Evolutionary conservation across 2,329 filamentous ascomycete species (phyloP).

Genomic region (Ceratocystis variospora): DNA sequence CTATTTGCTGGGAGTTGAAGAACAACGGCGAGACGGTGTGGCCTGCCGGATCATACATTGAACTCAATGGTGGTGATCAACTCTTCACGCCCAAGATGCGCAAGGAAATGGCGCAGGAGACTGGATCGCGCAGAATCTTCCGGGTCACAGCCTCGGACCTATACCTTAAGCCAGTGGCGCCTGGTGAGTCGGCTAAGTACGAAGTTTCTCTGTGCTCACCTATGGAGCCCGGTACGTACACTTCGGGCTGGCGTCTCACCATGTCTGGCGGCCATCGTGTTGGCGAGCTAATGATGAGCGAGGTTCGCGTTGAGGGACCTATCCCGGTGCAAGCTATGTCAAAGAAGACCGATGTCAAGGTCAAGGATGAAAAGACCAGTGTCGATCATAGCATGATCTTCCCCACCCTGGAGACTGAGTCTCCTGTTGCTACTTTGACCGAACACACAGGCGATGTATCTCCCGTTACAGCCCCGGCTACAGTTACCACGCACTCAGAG

Average conservation of each 20-base stretch:
- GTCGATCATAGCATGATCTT: slow-evolving; percentile 40
- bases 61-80: slow-evolving; percentile 85
- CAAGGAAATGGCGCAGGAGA: slow-evolving; percentile 24
- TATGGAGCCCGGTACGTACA: slow-evolving; percentile 41
- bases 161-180: slow-evolving; percentile 52
- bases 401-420: slow-evolving; percentile 25
- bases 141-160: slow-evolving; percentile 26
- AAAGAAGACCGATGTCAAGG: slow-evolving; percentile 24
- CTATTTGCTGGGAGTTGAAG: slow-evolving; percentile 81
- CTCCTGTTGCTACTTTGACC: not conserved
- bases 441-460: not conserved
- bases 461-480: slow-evolving; percentile 20
- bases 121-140: slow-evolving; percentile 24
- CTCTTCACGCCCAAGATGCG: slow-evolving; percentile 53
- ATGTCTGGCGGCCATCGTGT: slow-evolving; percentile 68
- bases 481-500: slow-evolving; percentile 23
- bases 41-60: slow-evolving; percentile 81
- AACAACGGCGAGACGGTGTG: slow-evolving; percentile 69
- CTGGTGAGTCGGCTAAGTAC: slow-evolving; percentile 66
- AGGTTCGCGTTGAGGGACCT: slow-evolving; percentile 53
- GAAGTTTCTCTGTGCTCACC: slow-evolving; percentile 76
- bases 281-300: slow-evolving; percentile 90
- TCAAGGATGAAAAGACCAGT: slow-evolving; percentile 29
- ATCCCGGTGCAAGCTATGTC: slow-evolving; percentile 20
- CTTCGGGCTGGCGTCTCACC: slow-evolving; percentile 95